Base-by-base conservation (phyloP, 805 yeast species). In the Suhomyces vadensis region DNA sequence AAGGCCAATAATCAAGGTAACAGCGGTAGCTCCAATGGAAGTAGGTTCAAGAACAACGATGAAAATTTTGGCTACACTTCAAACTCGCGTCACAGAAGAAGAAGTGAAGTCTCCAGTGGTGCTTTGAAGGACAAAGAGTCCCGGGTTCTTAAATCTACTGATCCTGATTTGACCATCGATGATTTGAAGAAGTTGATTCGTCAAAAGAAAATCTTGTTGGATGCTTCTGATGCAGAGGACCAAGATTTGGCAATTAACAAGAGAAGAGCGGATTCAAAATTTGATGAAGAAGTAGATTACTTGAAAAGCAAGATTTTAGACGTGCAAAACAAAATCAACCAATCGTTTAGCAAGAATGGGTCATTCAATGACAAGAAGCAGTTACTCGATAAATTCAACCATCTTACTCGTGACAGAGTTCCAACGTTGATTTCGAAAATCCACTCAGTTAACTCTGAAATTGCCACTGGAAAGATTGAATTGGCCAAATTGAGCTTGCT, bases 1-100 rank as follows among this genome's bases (percentile, higher is more conserved):
- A 20, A 20, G 20, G n/a, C 24, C 37, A 20, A 23, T 6, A 67
- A 54, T 37, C 42, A 54, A 8, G 44, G 56, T 0, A 31, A 51
- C 9, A 45, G 53, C 10, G 42, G 54, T 3, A 51, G 49, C 19
- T 41, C 53, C 11, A 61, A 44, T 47, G 64, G 63, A 4, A 49
- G 70, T 62, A 52, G 81, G 66, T 68, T 78, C 70, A 87, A 85
- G 56, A 86, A 88, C 60, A 82, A 90, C 57, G 96, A 86, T 54
- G 78, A 77, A 46, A 79, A 79, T 40, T 67, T 81, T 26, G 78
- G 81, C 1, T 90, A 90, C 51, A 81, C 80, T 19, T 79, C 92
- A 2, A 77, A 87, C 51, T 83, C 88, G 31, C 77, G 82, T 58
- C 78, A 82, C 53, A 73, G 78, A 56, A 67, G 71, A 45, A 64